A percentile compares a stretch with the other conserved stretches of the same genome.
Evolutionary conservation across 352 stramenopile genomes (phyloP).

Genomic region (Pythium folliculosum): DNA sequence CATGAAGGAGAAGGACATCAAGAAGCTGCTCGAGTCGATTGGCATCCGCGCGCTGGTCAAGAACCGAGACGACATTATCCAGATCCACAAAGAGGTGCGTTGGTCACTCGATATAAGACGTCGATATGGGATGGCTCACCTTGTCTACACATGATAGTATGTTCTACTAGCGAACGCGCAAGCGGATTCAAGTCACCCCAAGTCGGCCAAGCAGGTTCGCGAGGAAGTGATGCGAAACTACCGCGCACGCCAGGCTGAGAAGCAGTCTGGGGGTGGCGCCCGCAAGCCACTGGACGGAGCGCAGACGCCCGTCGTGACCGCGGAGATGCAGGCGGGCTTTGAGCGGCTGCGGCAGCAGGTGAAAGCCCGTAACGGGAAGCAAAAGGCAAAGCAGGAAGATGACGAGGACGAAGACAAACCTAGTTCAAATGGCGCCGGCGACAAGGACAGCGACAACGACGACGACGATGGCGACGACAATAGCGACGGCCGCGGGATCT

Average conservation of each 20-base stretch:
- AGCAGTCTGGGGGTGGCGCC: slow-evolving; percentile 22
- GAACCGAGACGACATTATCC: slow-evolving; percentile 84
- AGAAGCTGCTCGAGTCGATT: slow-evolving; percentile 73
- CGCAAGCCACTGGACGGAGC: slow-evolving; percentile 25
- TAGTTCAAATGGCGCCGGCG: neutral
- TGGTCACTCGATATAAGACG: neutral
- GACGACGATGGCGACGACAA: neutral
- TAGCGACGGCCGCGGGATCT: slow-evolving; percentile 37
- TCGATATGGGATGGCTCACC: neutral
- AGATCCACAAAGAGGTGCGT: slow-evolving; percentile 86
- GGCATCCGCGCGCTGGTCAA: slow-evolving; percentile 60
- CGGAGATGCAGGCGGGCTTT: slow-evolving; percentile 77
- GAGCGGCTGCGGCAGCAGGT: slow-evolving; percentile 72
- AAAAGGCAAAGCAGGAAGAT: slow-evolving; percentile 7
- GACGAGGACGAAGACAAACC: neutral
- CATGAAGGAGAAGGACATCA: slow-evolving; percentile 85
- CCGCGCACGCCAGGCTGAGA: slow-evolving; percentile 63
- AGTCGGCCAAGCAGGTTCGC: slow-evolving; percentile 56
- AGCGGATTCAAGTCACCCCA: slow-evolving; percentile 77
- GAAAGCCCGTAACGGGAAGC: slow-evolving; percentile 51
- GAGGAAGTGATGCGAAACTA: slow-evolving; percentile 76
- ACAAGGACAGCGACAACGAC: slow-evolving; percentile 4
- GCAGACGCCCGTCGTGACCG: slow-evolving; percentile 30
- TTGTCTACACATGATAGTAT: slow-evolving; percentile 43
- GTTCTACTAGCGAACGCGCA: slow-evolving; percentile 80